Percentiles rank a stretch among this genome's conserved stretches.
phyloP scores from a whole-genome alignment of 805 yeast species.

The Wickerhamiella vanderwaltii region DNA sequence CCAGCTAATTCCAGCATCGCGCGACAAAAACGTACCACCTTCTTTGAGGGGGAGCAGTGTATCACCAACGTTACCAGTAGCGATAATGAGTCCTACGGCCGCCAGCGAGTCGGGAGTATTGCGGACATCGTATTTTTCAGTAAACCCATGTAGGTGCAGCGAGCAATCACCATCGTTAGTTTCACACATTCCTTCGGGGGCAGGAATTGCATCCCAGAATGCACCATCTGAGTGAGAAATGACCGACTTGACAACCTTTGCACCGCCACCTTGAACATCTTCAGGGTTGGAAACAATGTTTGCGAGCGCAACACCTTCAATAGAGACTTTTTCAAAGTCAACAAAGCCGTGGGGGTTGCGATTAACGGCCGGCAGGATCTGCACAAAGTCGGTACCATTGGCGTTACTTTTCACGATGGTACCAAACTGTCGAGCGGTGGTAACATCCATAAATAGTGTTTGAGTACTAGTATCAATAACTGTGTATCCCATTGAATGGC shows the following conservation, averaged over 20 bases:
- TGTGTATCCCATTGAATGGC: conserved; percentile 44
- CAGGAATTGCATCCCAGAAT: conserved; percentile 59
- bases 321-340: conserved; percentile 73
- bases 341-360: conserved; percentile 63
- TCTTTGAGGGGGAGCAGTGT: conserved; percentile 37
- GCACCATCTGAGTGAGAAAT: conserved; percentile 89
- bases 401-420: conserved; percentile 76
- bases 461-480: conserved; percentile 60
- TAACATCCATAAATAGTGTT: conserved; percentile 71
- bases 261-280: conserved; percentile 33
- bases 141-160: conserved; percentile 76
- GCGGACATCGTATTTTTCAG: conserved; percentile 71
- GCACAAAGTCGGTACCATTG: conserved; percentile 77
- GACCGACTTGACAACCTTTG: conserved; percentile 52
- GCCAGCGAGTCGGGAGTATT: conserved; percentile 82
- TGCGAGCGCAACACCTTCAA: conserved; percentile 74
- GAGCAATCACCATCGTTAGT: conserved; percentile 46
- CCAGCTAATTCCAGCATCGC: conserved; percentile 93
- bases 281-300: conserved; percentile 53
- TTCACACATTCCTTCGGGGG: conserved; percentile 59
- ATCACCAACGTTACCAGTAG: conserved; percentile 87
- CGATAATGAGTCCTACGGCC: conserved; percentile 79
- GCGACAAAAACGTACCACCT: conserved; percentile 60
- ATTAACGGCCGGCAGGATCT: conserved; percentile 58
- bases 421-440: conserved; percentile 64